Base-by-base conservation (phyloP, 2,329 filamentous ascomycete species). In the Raffaelea arxii region DNA sequence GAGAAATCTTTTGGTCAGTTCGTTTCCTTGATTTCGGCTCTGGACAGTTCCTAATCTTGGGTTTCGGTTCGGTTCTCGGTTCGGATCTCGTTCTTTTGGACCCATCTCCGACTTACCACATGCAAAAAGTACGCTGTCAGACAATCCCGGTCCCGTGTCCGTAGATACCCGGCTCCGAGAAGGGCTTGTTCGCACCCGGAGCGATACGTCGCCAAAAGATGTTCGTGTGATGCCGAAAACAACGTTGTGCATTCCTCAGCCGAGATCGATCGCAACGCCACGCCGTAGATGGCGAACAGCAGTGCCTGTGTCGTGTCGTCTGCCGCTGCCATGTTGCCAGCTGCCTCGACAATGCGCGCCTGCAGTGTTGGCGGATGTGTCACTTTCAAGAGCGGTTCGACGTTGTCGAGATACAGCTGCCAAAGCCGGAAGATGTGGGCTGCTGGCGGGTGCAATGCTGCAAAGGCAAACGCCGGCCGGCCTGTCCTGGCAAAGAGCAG, bases 341-440 rank as follows among this genome's bases (percentile, higher is more conserved):
- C 62, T 1, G 72, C 74, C 18, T 76, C 67, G 12, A 80, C 65
- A 5, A 82, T 68, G 3, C 65, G 67, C 2, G 56, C 53, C 50
- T 81, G 77, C 0, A 80, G 54, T 2, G 59, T 77, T 0, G 77
- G 76, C 0, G 69, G 67, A 52, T 82, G 78, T 0, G 74, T 73
- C 30, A 80, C 64, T 44, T 78, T 80, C n/a, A 80, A 59, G 3
- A 82, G 52, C 0, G 77, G 77, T 51, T 81, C 67, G 43, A 80
- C 69, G 36, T 78, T 77, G 24, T 78, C 69, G 0, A 80, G 59
- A 51, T 75, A 82, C 0, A 71, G 60, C 54, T 80, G 75, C 76
- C 78, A 82, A 1, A 76, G 59, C 22, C 62, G 57, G 48, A 75
- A 70, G 6, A 74, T 69, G 0, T 70, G 62, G 2, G 64, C 60